Base-by-base conservation (phyloP, 1,284 basidiomycete species). In the Sanguinoderma infundibulare region DNA sequence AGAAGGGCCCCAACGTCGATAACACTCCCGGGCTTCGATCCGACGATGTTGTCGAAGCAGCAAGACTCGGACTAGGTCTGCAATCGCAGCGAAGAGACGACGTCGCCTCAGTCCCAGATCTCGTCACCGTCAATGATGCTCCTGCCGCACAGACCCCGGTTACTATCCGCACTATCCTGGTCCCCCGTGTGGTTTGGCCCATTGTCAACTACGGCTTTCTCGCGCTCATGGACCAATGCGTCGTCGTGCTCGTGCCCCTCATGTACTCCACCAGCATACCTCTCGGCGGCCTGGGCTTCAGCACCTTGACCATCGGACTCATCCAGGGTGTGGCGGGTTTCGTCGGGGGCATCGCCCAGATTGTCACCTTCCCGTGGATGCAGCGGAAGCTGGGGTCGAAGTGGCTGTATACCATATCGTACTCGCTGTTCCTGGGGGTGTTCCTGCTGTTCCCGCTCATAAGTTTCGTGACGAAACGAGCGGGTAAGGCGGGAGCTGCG, bases 171-270 rank as follows among this genome's bases (percentile, higher is more conserved):
- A 60, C 67, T 8, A 66, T 77, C 34, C 65, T 78, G 39, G 72
- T 72, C 5, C 68, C 72, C 8, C 80, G 75, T 4, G 86, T 91
- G 14, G 71, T 87, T 51, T 73, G 86, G 59, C 81, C 87, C 1
- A 81, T 83, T 5, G 73, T 76, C 36, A 90, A 89, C 69, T 91
- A 89, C 70, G 85, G 38, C 76, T 90, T 24, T 81, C 81, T n/a
- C 76, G 90, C 36, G 74, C 88, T 52, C 86, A 89, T 55, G 85
- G 90, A 58, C 72, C 83, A 15, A 78, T 82, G 67, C 78, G 82
- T 57, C 32, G 44, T 57, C 26, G 83, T 83, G 8, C 78, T 91
- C 26, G 78, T 85, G 10, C 89, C 89, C 5, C 72, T 91, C 46
- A 89, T 88, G 72, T 79, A 84, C 58, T 82, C 87, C 9, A 87